These are phyloP conservation scores for Alternaria novae-zelandiae DNA, from an alignment of 2,329 filamentous ascomycete species.

Conservation along the genomic window DNA sequence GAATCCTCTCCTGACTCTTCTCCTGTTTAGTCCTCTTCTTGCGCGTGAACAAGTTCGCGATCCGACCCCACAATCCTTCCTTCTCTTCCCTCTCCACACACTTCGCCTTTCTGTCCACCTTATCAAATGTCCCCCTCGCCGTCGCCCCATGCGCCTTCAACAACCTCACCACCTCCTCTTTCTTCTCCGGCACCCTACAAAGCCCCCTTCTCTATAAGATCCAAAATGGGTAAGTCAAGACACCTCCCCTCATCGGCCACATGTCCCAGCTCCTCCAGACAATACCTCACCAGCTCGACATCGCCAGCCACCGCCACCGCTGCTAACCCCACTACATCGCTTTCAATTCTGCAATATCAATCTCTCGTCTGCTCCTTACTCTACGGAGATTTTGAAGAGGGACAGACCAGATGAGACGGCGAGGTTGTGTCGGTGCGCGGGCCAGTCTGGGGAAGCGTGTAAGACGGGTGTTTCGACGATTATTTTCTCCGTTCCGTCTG, in stretches of 20 bases:
- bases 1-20: neutral
- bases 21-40: neutral
- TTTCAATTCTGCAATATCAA: fast-evolving
- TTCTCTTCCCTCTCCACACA: no score
- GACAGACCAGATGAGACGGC: no score
- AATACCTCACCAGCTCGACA: neutral
- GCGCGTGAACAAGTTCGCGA: neutral
- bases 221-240: fast-evolving
- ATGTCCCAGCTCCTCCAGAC: neutral
- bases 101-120: no score
- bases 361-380: no score
- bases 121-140: neutral
- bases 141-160: neutral
- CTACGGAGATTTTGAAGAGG: no score
- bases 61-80: neutral
- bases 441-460: no score
- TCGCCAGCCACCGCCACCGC: neutral
- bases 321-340: neutral
- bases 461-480: no score
- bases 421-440: no score
- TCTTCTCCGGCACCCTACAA: neutral
- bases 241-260: neutral
- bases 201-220: neutral
- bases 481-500: neutral
- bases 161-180: neutral